Conservation (phyloP, 805 yeast genomes). For the Candida germanica region DNA sequence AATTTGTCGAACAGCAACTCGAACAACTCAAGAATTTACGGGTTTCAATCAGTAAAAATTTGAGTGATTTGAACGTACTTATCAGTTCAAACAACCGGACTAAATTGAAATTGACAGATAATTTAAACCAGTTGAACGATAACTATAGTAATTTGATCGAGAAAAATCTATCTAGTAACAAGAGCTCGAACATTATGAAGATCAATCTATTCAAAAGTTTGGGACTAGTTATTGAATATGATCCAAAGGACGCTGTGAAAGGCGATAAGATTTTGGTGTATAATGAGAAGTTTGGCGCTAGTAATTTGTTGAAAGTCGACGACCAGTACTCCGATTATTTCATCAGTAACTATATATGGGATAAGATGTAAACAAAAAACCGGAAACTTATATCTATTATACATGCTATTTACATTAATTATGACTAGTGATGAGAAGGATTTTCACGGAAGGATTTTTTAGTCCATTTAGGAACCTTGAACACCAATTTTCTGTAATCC, state of each 20-base stretch:
- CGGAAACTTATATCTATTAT: constrained; percentile 2
- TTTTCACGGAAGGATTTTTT: constrained; percentile 74
- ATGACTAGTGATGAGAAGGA: constrained; percentile 49
- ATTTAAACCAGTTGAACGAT: constrained; percentile 35
- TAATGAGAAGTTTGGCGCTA: constrained; percentile 35
- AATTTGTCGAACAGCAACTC: constrained; percentile 19
- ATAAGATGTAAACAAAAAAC: constrained; percentile 28
- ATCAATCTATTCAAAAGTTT: constrained; percentile 57
- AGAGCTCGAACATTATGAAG: constrained; percentile 48
- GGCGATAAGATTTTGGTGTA: constrained; percentile 43
- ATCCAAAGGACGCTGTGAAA: constrained; percentile 20
- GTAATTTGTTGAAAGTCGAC: constrained; percentile 51
- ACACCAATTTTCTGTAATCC: constrained; percentile 85
- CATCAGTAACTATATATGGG: constrained; percentile 79
- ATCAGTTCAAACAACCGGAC: constrained; percentile 33
- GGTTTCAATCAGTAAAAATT: constrained; percentile 48
- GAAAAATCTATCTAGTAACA: constrained; percentile 30
- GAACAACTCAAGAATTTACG: constrained; percentile 39
- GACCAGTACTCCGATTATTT: constrained; percentile 48
- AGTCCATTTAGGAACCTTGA: constrained; percentile 90
- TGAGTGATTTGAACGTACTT: constrained; percentile 47
- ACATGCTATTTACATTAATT: constrained; percentile 9
- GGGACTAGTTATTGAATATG: constrained; percentile 45
- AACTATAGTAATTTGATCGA: constrained; percentile 24
- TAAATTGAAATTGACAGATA: constrained; percentile 34